These are phyloP conservation scores for Agaricales sp. DNA, from an alignment of 1,284 basidiomycete genomes.

Conservation along the genomic window DNA sequence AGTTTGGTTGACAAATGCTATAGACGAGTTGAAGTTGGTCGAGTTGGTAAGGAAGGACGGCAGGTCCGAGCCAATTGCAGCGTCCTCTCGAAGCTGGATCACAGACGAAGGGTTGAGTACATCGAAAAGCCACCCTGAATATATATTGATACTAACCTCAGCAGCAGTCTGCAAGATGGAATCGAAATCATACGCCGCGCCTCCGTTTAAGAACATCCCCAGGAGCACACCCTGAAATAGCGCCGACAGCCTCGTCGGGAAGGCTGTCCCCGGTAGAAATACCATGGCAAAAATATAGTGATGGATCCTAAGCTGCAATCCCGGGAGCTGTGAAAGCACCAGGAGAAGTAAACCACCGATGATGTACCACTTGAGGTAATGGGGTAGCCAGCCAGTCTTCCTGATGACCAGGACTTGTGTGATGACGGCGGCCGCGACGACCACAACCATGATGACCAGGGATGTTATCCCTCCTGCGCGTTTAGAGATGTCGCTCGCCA, in stretches of 20 bases:
- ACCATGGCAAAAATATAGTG: constrained; percentile 73
- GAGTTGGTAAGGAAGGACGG: constrained; percentile 70
- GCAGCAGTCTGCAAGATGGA: constrained; percentile 70
- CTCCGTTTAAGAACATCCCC: constrained; percentile 74
- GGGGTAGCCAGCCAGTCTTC: constrained; percentile 72
- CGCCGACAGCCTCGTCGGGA: constrained; percentile 71
- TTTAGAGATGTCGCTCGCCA: constrained; percentile 56
- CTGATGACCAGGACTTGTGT: constrained; percentile 81
- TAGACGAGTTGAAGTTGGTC: constrained; percentile 46
- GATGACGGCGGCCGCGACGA: constrained; percentile 48
- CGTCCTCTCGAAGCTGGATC: constrained; percentile 62
- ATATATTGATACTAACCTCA: constrained; percentile 53
- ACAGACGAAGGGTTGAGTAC: constrained; percentile 3
- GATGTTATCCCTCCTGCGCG: constrained; percentile 65
- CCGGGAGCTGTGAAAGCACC: constrained; percentile 64
- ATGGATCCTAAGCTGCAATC: constrained; percentile 54
- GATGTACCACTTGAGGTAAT: constrained; percentile 65
- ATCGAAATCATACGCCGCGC: constrained; percentile 71
- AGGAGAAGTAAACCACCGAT: constrained; percentile 56
- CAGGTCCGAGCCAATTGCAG: constrained; percentile 53
- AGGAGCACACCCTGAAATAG: constrained; percentile 75
- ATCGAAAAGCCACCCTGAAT: constrained; percentile 5
- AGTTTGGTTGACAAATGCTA: constrained; percentile 44
- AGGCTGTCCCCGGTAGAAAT: constrained; percentile 70
- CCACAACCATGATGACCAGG: constrained; percentile 58